These are phyloP conservation scores for Trichosanthes cucumerina DNA, from an alignment of 306 rosid genomes.

Conservation along the genomic window DNA sequence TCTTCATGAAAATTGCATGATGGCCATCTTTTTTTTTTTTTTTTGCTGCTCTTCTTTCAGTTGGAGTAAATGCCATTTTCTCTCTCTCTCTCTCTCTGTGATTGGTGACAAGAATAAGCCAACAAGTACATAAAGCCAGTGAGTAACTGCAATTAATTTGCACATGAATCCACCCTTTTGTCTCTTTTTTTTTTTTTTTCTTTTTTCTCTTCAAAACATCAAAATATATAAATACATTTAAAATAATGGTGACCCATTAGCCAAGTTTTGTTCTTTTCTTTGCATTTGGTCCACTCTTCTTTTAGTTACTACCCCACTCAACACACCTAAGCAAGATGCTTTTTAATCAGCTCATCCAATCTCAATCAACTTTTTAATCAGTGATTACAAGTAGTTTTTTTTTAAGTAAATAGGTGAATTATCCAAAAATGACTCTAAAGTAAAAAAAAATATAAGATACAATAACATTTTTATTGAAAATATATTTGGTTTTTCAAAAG, in stretches of 20 bases:
- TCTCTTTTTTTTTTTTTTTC: conserved; percentile 28
- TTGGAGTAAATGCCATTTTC: conserved; percentile 3
- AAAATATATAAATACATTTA: neutral
- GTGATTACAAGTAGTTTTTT: too few species aligned
- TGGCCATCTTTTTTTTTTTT: conserved; percentile 18
- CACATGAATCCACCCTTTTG: conserved; percentile 69
- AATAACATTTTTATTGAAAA: too few species aligned
- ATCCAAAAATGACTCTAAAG: too few species aligned
- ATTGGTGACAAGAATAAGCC: conserved; percentile 35
- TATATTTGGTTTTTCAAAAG: too few species aligned
- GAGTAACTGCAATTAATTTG: conserved; percentile 35
- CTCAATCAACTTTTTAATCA: neutral
- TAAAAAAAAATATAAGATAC: too few species aligned
- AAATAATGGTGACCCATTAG: neutral
- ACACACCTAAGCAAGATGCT: conserved; percentile 37
- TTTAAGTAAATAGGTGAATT: too few species aligned
- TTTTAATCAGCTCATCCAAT: neutral
- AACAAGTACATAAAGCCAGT: conserved; percentile 37
- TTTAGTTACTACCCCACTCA: conserved; percentile 36
- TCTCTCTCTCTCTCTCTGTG: conserved; percentile 1
- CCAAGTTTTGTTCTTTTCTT: conserved; percentile 38
- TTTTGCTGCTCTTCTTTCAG: neutral
- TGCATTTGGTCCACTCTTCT: conserved; percentile 22
- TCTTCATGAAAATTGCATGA: conserved; percentile 47
- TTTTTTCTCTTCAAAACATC: conserved; percentile 15